Conservation (phyloP, 305 asterid genomes). For the Fraxinus greggii region DNA sequence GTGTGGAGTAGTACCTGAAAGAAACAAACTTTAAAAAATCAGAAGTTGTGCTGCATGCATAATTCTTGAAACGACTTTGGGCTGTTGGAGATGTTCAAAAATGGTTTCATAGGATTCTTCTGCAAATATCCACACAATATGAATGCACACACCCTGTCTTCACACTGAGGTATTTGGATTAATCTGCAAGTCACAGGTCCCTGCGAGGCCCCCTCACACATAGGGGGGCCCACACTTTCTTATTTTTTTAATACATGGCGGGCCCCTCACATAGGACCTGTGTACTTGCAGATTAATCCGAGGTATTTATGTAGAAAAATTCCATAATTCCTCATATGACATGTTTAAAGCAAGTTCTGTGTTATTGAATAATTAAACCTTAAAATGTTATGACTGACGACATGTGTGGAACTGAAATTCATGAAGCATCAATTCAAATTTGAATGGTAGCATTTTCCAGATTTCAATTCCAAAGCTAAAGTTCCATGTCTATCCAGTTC, state of each 20-base stretch:
- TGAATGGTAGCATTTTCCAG: not conserved
- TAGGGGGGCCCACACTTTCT: too few relatives aligned
- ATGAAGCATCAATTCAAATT: not conserved
- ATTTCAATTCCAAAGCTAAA: not conserved
- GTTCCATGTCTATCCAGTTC: not conserved
- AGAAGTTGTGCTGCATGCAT: not conserved
- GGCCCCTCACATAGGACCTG: too few relatives aligned
- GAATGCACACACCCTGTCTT: not conserved
- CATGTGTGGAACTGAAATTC: not conserved
- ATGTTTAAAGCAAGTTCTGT: not conserved
- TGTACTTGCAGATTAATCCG: too few relatives aligned
- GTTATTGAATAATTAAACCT: not conserved
- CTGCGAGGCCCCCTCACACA: too few relatives aligned
- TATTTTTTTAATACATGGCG: too few relatives aligned
- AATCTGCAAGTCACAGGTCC: too few relatives aligned
- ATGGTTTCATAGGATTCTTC: not conserved
- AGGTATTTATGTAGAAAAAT: not conserved
- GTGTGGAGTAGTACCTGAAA: constrained; percentile 85
- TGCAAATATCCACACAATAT: not conserved
- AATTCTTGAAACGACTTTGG: constrained; percentile 1
- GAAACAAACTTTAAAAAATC: constrained; percentile 5
- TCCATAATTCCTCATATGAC: not conserved
- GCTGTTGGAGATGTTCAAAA: constrained; percentile 7
- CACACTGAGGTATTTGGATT: not conserved
- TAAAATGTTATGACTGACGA: not conserved